Evolutionary conservation across 495 filamentous ascomycete species (phyloP).

Genomic region (Daldinia vernicosa): DNA sequence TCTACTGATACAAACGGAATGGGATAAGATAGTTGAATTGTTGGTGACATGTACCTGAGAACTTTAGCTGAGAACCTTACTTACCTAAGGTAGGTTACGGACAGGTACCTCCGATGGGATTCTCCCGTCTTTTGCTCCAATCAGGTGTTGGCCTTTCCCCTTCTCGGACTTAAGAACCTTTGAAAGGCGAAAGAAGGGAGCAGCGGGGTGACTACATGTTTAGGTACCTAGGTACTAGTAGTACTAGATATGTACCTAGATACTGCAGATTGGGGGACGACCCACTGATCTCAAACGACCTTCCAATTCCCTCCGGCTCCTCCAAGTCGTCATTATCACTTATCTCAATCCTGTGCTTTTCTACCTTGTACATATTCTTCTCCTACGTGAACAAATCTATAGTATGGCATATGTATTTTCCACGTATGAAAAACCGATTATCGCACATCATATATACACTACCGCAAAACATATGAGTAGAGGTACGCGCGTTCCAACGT

Average conservation of each 20-base stretch:
- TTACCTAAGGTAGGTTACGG: too few species aligned
- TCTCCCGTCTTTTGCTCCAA: constrained; percentile 5
- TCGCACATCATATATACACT: not conserved
- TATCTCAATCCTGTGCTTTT: not conserved
- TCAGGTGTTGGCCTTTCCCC: not conserved
- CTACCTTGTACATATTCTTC: not conserved
- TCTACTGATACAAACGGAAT: not conserved
- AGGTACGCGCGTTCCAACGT: not conserved
- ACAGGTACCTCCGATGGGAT: constrained; percentile 31
- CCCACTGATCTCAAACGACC: constrained; percentile 37
- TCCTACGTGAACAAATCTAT: not conserved
- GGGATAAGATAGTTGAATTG: not conserved
- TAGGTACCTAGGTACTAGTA: not conserved
- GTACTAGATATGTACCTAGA: too few species aligned
- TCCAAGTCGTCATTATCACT: constrained; percentile 23
- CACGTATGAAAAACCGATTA: not conserved
- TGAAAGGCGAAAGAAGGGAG: not conserved
- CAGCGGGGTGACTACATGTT: not conserved
- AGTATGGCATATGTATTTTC: not conserved
- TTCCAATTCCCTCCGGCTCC: constrained; percentile 31
- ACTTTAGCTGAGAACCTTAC: not conserved
- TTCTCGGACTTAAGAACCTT: not conserved
- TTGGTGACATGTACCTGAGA: not conserved
- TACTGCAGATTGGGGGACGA: not conserved
- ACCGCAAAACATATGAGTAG: not conserved